Percentiles rank a stretch among this genome's conserved stretches.
phyloP scores from a whole-genome alignment of 768 basidiomycete genomes.

The Pulveroboletus frians region DNA sequence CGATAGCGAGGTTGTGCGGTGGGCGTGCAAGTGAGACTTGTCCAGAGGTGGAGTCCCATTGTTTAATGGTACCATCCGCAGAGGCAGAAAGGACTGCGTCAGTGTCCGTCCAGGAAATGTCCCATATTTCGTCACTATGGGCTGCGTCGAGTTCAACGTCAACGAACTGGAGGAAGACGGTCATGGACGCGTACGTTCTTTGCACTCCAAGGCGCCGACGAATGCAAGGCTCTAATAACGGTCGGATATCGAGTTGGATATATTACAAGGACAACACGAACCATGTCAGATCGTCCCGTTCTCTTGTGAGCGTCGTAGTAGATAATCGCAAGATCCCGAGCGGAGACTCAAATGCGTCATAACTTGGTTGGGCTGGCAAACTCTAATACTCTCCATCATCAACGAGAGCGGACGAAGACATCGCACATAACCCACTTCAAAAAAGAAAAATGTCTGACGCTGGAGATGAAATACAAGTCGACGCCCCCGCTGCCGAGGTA shows the following conservation, averaged over 20 bases:
- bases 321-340: slow-evolving; percentile 42
- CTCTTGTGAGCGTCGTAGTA: neutral
- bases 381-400: slow-evolving; percentile 61
- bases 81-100: slow-evolving; percentile 66
- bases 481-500: slow-evolving; percentile 57
- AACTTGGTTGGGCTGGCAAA: slow-evolving; percentile 35
- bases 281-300: slow-evolving; percentile 16
- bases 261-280: slow-evolving; percentile 19
- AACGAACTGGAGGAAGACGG: neutral
- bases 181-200: slow-evolving; percentile 56
- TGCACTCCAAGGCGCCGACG: slow-evolving; percentile 64
- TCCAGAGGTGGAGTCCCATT: slow-evolving; percentile 64
- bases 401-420: slow-evolving; percentile 97
- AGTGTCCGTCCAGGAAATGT: slow-evolving; percentile 61
- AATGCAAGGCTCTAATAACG: slow-evolving; percentile 60
- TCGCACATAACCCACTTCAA: slow-evolving; percentile 27
- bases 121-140: slow-evolving; percentile 79
- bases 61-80: slow-evolving; percentile 72
- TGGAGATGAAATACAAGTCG: slow-evolving; percentile 88
- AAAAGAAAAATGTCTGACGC: slow-evolving; percentile 91
- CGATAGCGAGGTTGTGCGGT: slow-evolving; percentile 80
- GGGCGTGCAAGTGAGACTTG: slow-evolving; percentile 55
- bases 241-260: slow-evolving; percentile 1
- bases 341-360: slow-evolving; percentile 46
- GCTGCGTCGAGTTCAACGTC: slow-evolving; percentile 39